Conservation (phyloP, 192 early-diverging fungal genomes). For the Rhizoclosmatium globosum region DNA sequence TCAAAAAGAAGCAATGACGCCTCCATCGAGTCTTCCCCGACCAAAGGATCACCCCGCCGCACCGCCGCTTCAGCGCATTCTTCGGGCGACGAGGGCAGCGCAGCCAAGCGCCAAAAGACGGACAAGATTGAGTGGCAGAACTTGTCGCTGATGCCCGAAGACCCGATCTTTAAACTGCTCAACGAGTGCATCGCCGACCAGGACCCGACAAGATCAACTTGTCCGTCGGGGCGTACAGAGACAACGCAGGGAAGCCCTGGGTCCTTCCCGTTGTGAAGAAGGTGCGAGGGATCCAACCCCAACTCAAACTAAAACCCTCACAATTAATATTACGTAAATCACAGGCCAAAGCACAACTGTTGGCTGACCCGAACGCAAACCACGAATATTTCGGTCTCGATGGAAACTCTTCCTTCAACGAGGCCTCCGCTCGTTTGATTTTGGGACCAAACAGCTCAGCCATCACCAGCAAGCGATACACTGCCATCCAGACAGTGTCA, state of each 20-base stretch:
- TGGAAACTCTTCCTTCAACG: slow-evolving; percentile 79
- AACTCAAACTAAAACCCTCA: not conserved
- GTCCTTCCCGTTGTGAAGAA: slow-evolving; percentile 94
- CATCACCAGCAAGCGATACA: slow-evolving; percentile 67
- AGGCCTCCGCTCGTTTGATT: slow-evolving; percentile 81
- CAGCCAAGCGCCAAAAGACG: not conserved
- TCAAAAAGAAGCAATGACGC: not conserved
- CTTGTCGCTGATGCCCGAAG: slow-evolving; percentile 74
- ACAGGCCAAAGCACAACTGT: slow-evolving; percentile 77
- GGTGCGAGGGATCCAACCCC: slow-evolving; percentile 50
- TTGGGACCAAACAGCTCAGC: slow-evolving; percentile 78
- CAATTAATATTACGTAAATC: not conserved
- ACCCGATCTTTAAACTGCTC: slow-evolving; percentile 90
- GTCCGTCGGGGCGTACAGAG: slow-evolving; percentile 95
- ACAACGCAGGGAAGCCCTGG: slow-evolving; percentile 92
- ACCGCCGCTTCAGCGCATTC: not conserved
- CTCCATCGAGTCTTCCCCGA: not conserved
- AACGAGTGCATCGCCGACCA: slow-evolving; percentile 84
- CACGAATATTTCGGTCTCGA: slow-evolving; percentile 93
- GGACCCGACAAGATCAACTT: slow-evolving; percentile 86
- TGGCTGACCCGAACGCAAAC: slow-evolving; percentile 73
- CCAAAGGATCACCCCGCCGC: not conserved
- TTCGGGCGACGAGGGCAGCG: not conserved
- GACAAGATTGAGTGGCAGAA: not conserved
- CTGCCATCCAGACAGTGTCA: slow-evolving; percentile 87